Evolutionary conservation across 2,329 filamentous ascomycete genomes (phyloP), one percentile per base, ranked within the genome.

Genomic region (Pseudogymnoascus sp.): DNA sequence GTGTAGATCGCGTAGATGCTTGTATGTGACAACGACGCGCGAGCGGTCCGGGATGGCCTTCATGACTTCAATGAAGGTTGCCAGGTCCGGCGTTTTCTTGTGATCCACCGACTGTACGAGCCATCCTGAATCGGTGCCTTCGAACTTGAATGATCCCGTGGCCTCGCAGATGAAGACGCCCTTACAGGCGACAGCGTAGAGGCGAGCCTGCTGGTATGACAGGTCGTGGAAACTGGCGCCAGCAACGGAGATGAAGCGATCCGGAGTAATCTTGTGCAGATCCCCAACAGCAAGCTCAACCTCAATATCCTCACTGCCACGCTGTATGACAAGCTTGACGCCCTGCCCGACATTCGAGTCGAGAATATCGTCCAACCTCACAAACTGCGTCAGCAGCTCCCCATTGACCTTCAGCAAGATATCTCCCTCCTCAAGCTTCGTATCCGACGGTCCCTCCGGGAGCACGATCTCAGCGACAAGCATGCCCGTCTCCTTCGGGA

Each of bases 111-210:
- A 89, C 75, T 97, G 91, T 61, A 99, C 86, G 66, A 99, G 85
- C 92, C 93, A 97, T 10, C 94, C 94, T 65, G 89, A 92, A 65
- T 96, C 88, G 11, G 89, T 89, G 69, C 87, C 92, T 67, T 97
- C 94, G 67, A 99, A 91, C 60, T 92, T 88, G 81, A 97, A 99
- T 0, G 94, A 96, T 2, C 94, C 94, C 1, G 91, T 89, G 4
- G 93, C 91, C 76, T 99, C 94, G 72, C 92, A 97, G 64, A 97
- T 89, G 73, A 91, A 99, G 16, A 99, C 92, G 35, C 94, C 94
- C 74, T 92, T 88, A 70, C 92, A 89, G 8, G 92, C 87, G 64
- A 99, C 92, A 35, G 92, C 93, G 74, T 97, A 97, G 4, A 97
- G 83, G 8, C 94, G 87, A n/a, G 94, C 92, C 76, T 97, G 92